phyloP scores from a whole-genome alignment of 2,329 filamentous ascomycete species.

The Nemania bipapillata region DNA sequence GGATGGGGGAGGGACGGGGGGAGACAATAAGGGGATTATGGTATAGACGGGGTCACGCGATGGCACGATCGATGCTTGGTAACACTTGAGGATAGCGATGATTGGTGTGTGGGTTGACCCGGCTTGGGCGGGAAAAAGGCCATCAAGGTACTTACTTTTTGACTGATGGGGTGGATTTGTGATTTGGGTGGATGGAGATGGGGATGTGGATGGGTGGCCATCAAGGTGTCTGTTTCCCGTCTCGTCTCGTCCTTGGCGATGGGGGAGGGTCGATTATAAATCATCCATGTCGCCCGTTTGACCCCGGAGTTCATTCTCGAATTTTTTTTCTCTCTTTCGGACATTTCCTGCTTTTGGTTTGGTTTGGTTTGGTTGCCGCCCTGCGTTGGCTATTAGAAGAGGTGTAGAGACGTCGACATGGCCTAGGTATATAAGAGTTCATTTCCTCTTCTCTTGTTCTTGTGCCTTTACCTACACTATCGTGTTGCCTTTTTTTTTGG shows the following conservation, averaged over 20 bases:
- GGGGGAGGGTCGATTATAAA: slow-evolving; percentile 27
- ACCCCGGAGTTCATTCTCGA: neutral
- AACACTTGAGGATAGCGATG: slow-evolving; percentile 25
- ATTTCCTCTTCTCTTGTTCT: neutral
- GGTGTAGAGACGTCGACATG: neutral
- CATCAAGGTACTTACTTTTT: slow-evolving; percentile 34
- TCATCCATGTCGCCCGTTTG: neutral
- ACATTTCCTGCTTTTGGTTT: neutral
- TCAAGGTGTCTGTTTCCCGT: slow-evolving; percentile 31
- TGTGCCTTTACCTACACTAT: neutral
- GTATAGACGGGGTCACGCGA: slow-evolving; percentile 2
- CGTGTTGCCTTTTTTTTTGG: too few species aligned
- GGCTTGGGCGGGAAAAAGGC: slow-evolving; percentile 11
- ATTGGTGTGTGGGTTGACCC: slow-evolving; percentile 12
- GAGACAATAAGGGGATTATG: neutral
- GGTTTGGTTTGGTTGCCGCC: neutral
- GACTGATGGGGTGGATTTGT: too few species aligned
- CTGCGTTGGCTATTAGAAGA: neutral
- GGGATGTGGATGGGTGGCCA: slow-evolving; percentile 23
- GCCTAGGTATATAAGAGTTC: neutral
- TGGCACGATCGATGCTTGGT: slow-evolving; percentile 3
- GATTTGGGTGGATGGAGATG: neutral
- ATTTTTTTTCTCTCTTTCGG: neutral
- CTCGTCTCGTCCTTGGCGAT: slow-evolving; percentile 22
- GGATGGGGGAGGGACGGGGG: neutral